Evolutionary conservation across 805 yeast species (phyloP), one percentile per base, ranked within the genome.

Genomic region (Candida methanosorbosa): DNA sequence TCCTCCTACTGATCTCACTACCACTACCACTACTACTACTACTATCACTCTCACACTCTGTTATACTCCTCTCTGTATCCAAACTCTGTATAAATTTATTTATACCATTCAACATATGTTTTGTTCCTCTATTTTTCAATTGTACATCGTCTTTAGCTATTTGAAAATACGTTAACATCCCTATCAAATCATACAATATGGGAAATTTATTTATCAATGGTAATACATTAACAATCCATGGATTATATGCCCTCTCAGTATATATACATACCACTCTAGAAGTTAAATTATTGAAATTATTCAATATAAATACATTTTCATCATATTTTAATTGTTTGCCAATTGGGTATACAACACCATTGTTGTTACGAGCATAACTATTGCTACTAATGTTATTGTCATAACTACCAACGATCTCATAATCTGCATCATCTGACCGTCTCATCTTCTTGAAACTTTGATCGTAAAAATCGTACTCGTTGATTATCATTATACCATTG

Each of bases 201-300:
- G 49, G 45, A 19, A 33, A 41, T 14, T 38, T 25, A 14, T 30
- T 16, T 5, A 35, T 26, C 4, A 41, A 30, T 2, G 42, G 44
- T 8, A 40, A n/a, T 17, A 41, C 12, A 11, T 37, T 31, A 7
- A 35, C 28, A 9, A 38, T 9, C 49, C 49, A 45, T 12, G 49
- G 49, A 27, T 45, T 45, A 20, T 15, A 9, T 5, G 21, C 21
- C 11, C 28, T 27, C 9, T 27, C 14, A 3, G 18, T 18, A 27
- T 41, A 35, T n/a, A 45, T 34, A 16, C 44, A 41, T 38, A 45
- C 19, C 15, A 39, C 40, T 11, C 33, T 32, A 9, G 44, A 38
- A 5, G 43, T 43, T 24, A 23, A 33, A 3, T 13, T 22, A n/a
- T 39, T 39, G 21, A 45, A 45, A 5, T 34, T 29, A 25, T 38